A percentile compares a stretch with the other conserved stretches of the same genome.
Conservation (phyloP, 257 asterid genomes). For the Ballota nigra region DNA sequence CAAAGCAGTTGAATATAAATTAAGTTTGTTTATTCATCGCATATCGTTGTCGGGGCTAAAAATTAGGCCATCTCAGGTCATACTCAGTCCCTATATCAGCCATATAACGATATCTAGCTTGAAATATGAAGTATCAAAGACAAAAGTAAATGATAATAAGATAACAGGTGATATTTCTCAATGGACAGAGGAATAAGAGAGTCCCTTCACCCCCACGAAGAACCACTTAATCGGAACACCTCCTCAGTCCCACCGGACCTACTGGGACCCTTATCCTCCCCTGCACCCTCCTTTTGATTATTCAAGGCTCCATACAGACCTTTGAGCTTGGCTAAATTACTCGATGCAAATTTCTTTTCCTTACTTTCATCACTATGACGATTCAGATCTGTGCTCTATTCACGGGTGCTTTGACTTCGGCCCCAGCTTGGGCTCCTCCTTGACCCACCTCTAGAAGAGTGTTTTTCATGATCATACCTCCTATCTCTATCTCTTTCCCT, state of each 20-base stretch:
- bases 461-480: slow-evolving; percentile 42
- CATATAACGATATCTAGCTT: not conserved
- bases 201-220: slow-evolving; percentile 67
- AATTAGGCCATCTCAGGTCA: not conserved
- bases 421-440: slow-evolving; percentile 43
- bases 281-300: slow-evolving; percentile 51
- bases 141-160: not conserved
- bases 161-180: not conserved
- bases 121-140: slow-evolving; percentile 1
- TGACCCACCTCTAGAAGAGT: slow-evolving; percentile 36
- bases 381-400: slow-evolving; percentile 28
- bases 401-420: slow-evolving; percentile 45
- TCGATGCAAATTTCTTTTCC: slow-evolving; percentile 58
- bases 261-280: slow-evolving; percentile 39
- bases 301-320: slow-evolving; percentile 75
- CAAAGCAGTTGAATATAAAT: slow-evolving; percentile 11
- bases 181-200: not conserved
- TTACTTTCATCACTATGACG: slow-evolving; percentile 43
- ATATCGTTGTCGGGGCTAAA: not conserved
- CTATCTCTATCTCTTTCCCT: slow-evolving; percentile 42
- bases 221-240: slow-evolving; percentile 89
- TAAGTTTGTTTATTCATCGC: not conserved
- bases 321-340: slow-evolving; percentile 83
- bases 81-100: not conserved
- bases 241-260: slow-evolving; percentile 70